Evolutionary conservation across 1,284 basidiomycete genomes (phyloP), one percentile per base, ranked within the genome.

Genomic region (Coniophora puteana): DNA sequence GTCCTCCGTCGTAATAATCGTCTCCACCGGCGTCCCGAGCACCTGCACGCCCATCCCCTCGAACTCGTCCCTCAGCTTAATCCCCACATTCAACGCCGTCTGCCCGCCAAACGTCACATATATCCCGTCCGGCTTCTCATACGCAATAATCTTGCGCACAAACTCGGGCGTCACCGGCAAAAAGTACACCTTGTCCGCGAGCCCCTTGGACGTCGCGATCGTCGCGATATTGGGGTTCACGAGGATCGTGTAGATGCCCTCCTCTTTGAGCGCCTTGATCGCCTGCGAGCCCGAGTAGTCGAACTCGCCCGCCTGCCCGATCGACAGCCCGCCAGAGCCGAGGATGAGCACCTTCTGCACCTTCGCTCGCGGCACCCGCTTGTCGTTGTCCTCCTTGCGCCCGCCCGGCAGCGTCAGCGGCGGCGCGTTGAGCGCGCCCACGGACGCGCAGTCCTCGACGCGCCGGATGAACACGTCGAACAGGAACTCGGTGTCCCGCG

Each of bases 191-290:
- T 98, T 98, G 72, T 99, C 95, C 25, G 95, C 95, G 36, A 99
- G 80, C 54, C 95, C 95, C 57, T 93, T 90, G 40, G 92, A 95
- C 1, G 95, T 99, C 41, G 96, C 95, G 54, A 99, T 99, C 28
- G 96, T 99, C n/a, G 95, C 95, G 57, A 99, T 99, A 68, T 99
- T 99, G 33, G 95, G 93, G 66, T 99, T 99, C 59, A 99, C 84
- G 59, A 99, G 84, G 63, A 98, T 91, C 37, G 95, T 99, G 69
- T 96, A 98, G 60, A 99, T 97, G 22, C 95, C 95, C 63, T 98
- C 95, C 64, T 94, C 92, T 68, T 98, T 97, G 51, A 99, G 78
- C 8, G 95, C 96, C 71, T 99, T 99, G 78, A 99, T 96, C 11
- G 95, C 95, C 66, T 99, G 95, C 32, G 92, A 95, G 47, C 96